Conservation (phyloP, 176 grass and related monocot genomes). For the Bonia amplexicaulis region DNA sequence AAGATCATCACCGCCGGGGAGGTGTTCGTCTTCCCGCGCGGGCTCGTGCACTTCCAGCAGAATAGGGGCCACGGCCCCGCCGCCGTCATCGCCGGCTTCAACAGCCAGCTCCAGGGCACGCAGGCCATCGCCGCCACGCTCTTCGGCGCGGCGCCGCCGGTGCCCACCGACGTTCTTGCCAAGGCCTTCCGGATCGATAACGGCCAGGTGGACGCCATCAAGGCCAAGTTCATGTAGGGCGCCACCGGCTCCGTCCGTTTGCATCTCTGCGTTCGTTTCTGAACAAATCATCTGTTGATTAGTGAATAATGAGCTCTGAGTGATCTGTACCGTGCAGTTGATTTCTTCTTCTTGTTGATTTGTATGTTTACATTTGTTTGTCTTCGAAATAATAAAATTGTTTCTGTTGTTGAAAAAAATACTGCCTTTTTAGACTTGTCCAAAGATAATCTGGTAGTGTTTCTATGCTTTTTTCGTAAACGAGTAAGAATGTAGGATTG, state of each 20-base stretch:
- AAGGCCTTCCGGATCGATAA: constrained; percentile 57
- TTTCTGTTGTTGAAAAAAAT: not conserved
- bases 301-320: not conserved
- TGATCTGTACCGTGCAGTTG: not conserved
- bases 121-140: constrained; percentile 56
- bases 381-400: not conserved
- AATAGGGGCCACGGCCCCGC: constrained; percentile 35
- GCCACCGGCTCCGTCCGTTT: not conserved
- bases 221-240: constrained; percentile 42
- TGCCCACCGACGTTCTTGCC: constrained; percentile 51
- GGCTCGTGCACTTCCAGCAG: constrained; percentile 84
- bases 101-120: constrained; percentile 79
- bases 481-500: no score
- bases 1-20: constrained; percentile 50
- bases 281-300: not conserved
- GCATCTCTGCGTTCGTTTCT: not conserved
- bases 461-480: not conserved
- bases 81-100: constrained; percentile 62
- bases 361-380: not conserved
- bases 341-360: not conserved
- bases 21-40: constrained; percentile 63
- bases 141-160: constrained; percentile 40
- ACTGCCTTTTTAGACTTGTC: not conserved
- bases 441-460: not conserved
- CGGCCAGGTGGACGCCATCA: constrained; percentile 37